phyloP scores from a whole-genome alignment of 1,284 basidiomycete genomes.

The Cutaneotrichosporon cyanovorans region DNA sequence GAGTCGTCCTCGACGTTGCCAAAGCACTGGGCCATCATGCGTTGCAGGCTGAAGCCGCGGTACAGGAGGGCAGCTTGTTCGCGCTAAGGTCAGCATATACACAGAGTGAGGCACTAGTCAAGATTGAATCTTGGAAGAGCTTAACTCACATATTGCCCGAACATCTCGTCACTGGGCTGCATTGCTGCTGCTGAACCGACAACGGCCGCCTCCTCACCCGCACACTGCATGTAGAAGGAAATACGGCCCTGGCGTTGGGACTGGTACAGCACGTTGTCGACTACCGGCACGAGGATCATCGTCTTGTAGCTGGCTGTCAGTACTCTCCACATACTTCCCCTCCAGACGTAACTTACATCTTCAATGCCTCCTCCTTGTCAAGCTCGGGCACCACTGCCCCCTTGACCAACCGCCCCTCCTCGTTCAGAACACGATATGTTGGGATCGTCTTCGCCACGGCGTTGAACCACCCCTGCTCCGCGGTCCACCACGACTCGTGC shows the following conservation, averaged over 20 bases:
- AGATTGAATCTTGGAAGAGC: background rate
- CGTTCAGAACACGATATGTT: slow-evolving; percentile 73
- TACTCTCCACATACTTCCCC: too few relatives aligned
- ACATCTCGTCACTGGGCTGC: slow-evolving; percentile 68
- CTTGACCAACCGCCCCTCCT: slow-evolving; percentile 61
- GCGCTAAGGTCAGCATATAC: slow-evolving; percentile 52
- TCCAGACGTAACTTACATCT: slow-evolving; percentile 54
- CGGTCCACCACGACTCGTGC: slow-evolving; percentile 44
- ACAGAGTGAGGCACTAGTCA: background rate
- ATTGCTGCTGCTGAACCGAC: slow-evolving; percentile 84
- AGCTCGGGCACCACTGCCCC: slow-evolving; percentile 68
- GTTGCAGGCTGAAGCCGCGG: slow-evolving; percentile 67
- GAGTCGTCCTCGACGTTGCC: slow-evolving; percentile 72
- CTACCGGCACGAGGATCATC: slow-evolving; percentile 73
- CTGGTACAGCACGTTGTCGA: slow-evolving; percentile 84
- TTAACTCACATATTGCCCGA: slow-evolving; percentile 51
- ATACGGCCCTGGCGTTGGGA: slow-evolving; percentile 90
- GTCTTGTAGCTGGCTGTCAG: slow-evolving; percentile 57
- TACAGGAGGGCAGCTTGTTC: slow-evolving; percentile 86
- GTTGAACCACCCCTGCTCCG: slow-evolving; percentile 42
- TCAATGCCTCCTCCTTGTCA: slow-evolving; percentile 61
- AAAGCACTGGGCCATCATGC: slow-evolving; percentile 80
- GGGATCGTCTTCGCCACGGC: slow-evolving; percentile 53
- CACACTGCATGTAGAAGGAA: slow-evolving; percentile 69
- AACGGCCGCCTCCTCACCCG: slow-evolving; percentile 87